Evolutionary conservation across 164 flowering plant genomes (phyloP).

Genomic region (Vitis rotundifolia): DNA sequence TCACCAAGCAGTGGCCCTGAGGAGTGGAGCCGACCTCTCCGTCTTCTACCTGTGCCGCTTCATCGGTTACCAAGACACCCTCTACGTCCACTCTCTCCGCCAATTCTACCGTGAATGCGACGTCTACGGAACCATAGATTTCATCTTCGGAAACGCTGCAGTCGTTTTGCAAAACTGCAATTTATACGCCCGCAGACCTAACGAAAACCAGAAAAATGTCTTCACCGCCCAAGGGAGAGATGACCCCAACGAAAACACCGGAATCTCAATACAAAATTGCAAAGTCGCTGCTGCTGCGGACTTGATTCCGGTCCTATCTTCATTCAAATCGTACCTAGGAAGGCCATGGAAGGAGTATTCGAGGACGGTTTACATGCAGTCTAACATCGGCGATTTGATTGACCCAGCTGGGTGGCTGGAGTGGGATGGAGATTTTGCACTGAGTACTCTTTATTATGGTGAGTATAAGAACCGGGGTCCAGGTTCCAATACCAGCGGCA

Average conservation of each 20-base stretch:
- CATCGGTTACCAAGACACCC: constrained; percentile 56
- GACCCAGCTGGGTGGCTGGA: constrained; percentile 78
- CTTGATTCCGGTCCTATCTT: constrained; percentile 40
- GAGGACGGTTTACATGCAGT: constrained; percentile 55
- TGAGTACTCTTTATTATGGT: constrained; percentile 66
- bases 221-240: constrained; percentile 87
- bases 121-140: constrained; percentile 69
- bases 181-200: constrained; percentile 51
- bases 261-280: constrained; percentile 60
- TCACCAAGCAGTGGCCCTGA: constrained; percentile 45
- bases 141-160: constrained; percentile 68
- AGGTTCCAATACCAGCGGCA: constrained; percentile 56
- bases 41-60: constrained; percentile 43
- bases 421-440: constrained; percentile 66
- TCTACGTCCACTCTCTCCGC: constrained; percentile 48
- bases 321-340: constrained; percentile 62
- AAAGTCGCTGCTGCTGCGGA: constrained; percentile 69
- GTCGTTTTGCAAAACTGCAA: constrained; percentile 53
- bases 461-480: constrained; percentile 80
- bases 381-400: constrained; percentile 48
- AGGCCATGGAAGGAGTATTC: constrained; percentile 88
- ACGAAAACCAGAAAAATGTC: constrained; percentile 52
- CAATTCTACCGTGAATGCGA: constrained; percentile 56
- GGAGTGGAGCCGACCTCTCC: constrained; percentile 34
- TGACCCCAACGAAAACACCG: constrained; percentile 83